Evolutionary conservation across 2,329 filamentous ascomycete species (phyloP).

Genomic region (Fusarium subtropicale): DNA sequence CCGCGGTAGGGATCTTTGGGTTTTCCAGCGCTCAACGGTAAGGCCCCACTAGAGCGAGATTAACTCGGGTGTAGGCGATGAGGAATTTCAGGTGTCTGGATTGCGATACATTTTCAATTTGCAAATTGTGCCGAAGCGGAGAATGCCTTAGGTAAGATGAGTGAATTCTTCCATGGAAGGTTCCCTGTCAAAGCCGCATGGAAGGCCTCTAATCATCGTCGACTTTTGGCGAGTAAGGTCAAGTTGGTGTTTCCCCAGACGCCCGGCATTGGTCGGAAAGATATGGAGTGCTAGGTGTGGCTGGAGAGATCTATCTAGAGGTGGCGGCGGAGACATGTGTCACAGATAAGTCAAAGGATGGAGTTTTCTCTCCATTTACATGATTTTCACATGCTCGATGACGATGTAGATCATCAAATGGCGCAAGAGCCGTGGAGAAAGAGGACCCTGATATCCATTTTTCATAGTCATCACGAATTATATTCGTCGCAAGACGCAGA

Average conservation of each 20-base stretch:
- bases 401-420: conserved; percentile 21
- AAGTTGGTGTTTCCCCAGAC: conserved; percentile 35
- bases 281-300: conserved; percentile 27
- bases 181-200: conserved; percentile 27
- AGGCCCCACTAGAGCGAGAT: conserved; percentile 33
- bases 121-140: conserved; percentile 19
- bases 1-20: conserved; percentile 12
- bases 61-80: conserved; percentile 17
- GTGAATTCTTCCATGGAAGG: conserved; percentile 27
- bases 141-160: conserved; percentile 15
- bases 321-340: neutral
- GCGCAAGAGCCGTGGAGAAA: conserved; percentile 18
- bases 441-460: conserved; percentile 17
- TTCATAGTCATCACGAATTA: conserved; percentile 30
- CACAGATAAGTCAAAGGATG: conserved; percentile 1
- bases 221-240: conserved; percentile 21
- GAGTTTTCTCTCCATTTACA: neutral
- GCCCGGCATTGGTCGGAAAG: conserved; percentile 28
- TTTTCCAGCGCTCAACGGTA: neutral
- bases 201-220: conserved; percentile 15
- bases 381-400: conserved; percentile 10
- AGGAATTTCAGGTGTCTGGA: conserved; percentile 20
- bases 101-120: neutral
- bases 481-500: conserved; percentile 8
- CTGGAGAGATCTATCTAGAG: conserved; percentile 2